A percentile compares a stretch with the other conserved stretches of the same genome.
Conservation (phyloP, 208 protist species). For the Crithidia fasciculata region DNA sequence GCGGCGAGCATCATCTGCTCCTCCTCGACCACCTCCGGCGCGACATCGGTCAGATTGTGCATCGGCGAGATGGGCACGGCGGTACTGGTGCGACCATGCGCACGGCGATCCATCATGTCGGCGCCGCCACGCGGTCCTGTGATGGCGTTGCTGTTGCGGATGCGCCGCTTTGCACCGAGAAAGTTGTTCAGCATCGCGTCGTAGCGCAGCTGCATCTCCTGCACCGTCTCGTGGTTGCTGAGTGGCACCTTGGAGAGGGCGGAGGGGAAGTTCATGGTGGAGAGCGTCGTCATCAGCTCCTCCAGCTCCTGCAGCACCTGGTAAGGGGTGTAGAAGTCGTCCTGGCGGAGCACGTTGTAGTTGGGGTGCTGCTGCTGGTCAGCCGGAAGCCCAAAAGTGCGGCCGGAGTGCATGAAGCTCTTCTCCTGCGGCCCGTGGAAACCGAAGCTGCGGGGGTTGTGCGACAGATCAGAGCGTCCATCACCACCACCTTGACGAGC, state of each 20-base stretch:
- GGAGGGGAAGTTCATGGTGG: conserved; percentile 24
- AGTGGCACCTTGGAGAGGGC: conserved; percentile 38
- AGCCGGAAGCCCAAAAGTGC: conserved; percentile 6
- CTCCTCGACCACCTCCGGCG: background rate
- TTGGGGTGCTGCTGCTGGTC: conserved; percentile 27
- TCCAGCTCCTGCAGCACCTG: conserved; percentile 51
- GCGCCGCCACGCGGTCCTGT: background rate
- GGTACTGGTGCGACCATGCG: background rate
- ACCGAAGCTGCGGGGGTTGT: conserved; percentile 5
- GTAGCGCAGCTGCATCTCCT: conserved; percentile 53
- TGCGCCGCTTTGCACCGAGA: conserved; percentile 42
- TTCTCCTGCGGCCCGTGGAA: conserved; percentile 13
- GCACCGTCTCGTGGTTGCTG: conserved; percentile 57
- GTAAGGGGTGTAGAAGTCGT: conserved; percentile 51
- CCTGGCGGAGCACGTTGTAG: conserved; percentile 29
- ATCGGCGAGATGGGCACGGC: background rate
- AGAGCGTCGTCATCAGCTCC: conserved; percentile 40
- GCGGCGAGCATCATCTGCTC: conserved; percentile 19
- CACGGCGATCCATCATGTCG: background rate
- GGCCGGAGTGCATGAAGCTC: conserved; percentile 15
- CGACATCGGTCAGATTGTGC: background rate
- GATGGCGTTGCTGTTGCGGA: conserved; percentile 4
- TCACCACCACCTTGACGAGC: background rate
- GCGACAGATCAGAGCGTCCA: background rate
- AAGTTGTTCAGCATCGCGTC: conserved; percentile 49